Base-by-base conservation (phyloP, 2,329 filamentous ascomycete species). In the Macrophomina tecta region DNA sequence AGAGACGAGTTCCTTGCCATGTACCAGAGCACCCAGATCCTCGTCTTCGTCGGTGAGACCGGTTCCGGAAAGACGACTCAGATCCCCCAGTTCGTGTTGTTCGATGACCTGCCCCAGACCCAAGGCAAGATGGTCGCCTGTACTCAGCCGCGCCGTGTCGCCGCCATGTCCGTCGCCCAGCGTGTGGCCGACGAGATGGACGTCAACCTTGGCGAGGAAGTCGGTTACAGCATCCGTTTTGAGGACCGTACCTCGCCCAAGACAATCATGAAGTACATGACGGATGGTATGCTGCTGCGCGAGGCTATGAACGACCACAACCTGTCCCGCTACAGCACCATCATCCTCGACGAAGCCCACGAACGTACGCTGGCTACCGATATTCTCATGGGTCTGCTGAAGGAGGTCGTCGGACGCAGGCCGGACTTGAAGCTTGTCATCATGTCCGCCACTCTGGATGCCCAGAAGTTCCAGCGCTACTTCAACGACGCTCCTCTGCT, bases 181-280 rank as follows among this genome's bases (percentile, higher is more conserved):
- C 94, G 95, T 86, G 95, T 99, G 3, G 89, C 94, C 0, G 93
- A 98, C 76, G 95, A 99, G 81, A 93, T 98, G 68, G 94, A 95
- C 16, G 97, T 94, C 73, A 86, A 90, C 70, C 85, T 98, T 12
- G 95, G 95, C 40, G 89, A 94, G 66, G 94, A 97, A 77, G 94
- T 99, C 69, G 95, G 95, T 65, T 99, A 99, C 77, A 97, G 92
- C 7, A 97, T 99, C 75, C 92, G 95, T 77, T 99, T 99, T 76
- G 95, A 99, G 75, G 95, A 99, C 80, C 91, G 90, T 76, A 97
- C 94, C 0, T 92, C 90, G 70, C 89, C 92, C 1, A 86, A 90
- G 18, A 99, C 95, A 1, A 92, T 90, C 75, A 97, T 99, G 83
- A 99, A 99, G 82, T 99, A 99, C 82, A 97, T 99, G 94, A 99